Percentiles rank a stretch among this genome's conserved stretches.
Evolutionary conservation across 2,329 filamentous ascomycete genomes (phyloP).

Genomic region (Cladosporium sp.): DNA sequence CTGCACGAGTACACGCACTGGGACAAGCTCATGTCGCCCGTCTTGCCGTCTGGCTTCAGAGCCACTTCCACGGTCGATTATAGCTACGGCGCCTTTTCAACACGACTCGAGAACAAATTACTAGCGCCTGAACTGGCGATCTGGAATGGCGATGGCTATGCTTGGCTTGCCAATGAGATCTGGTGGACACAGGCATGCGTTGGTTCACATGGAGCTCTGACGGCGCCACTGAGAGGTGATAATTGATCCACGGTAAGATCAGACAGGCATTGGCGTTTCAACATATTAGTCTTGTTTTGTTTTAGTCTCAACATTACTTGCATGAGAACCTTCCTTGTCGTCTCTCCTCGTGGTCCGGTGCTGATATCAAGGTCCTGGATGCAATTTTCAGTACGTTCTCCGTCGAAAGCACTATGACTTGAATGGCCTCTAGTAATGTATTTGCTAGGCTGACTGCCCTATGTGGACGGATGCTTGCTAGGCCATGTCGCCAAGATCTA

Average conservation of each 20-base stretch:
- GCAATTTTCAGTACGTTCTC: no score
- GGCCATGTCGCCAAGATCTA: no score
- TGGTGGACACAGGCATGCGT: neutral
- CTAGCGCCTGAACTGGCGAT: neutral
- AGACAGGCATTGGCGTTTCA: neutral
- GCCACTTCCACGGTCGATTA: neutral
- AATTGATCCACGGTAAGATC: neutral
- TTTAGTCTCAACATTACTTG: neutral
- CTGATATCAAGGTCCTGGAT: no score
- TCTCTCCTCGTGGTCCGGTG: no score
- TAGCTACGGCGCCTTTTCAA: neutral
- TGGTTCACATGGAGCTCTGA: neutral
- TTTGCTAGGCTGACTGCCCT: no score
- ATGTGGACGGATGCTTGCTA: no score
- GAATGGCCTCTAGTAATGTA: no score
- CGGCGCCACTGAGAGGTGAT: neutral
- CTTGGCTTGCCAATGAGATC: neutral
- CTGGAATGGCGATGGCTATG: neutral
- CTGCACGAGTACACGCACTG: neutral
- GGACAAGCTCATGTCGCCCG: neutral
- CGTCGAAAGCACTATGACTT: no score
- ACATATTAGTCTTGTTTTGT: neutral
- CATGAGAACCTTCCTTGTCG: neutral
- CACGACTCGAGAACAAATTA: neutral
- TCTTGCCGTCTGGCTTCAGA: neutral